These are phyloP conservation scores for Cladophialophora bantiana DNA, from an alignment of 2,329 filamentous ascomycete genomes.

Conservation along the genomic window DNA sequence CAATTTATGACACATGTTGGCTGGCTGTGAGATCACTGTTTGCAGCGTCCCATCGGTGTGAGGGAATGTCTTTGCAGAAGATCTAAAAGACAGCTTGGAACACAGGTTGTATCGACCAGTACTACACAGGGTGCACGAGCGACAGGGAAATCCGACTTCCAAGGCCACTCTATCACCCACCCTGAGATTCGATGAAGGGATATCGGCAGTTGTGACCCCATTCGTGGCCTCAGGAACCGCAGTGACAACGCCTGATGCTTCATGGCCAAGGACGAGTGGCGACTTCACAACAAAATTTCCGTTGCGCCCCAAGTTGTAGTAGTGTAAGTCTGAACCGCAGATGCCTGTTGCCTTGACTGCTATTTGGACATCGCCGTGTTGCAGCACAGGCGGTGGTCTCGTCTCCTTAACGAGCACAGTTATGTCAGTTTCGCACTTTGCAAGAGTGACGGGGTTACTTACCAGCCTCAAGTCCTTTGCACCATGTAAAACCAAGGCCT, in stretches of 20 bases:
- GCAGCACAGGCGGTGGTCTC: constrained; percentile 56
- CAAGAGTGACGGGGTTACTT: constrained; percentile 38
- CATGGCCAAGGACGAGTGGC: constrained; percentile 80
- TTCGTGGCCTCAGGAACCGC: constrained; percentile 57
- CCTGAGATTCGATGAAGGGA: constrained; percentile 43
- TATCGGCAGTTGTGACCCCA: constrained; percentile 10
- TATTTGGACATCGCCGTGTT: constrained; percentile 66
- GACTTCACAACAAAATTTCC: constrained; percentile 82
- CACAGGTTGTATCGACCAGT: constrained; percentile 69
- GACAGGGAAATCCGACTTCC: constrained; percentile 88
- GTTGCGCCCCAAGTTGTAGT: constrained; percentile 86
- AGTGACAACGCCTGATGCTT: constrained; percentile 80
- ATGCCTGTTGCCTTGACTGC: constrained; percentile 71
- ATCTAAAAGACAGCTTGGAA: constrained; percentile 64
- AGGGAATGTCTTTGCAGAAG: constrained; percentile 66
- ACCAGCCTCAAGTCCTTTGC: constrained; percentile 67
- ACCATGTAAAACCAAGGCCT: constrained; percentile 64
- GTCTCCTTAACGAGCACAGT: constrained; percentile 56
- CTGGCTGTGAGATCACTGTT: constrained; percentile 67
- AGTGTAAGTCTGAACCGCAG: constrained; percentile 78
- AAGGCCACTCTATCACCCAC: constrained; percentile 86
- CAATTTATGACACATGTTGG: constrained; percentile 65
- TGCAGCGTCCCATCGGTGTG: constrained; percentile 71
- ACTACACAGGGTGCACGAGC: constrained; percentile 63
- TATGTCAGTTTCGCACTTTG: constrained; percentile 7